Conservation (phyloP, 371 early-diverging fungal genomes). For the Mucor circinelloides region DNA sequence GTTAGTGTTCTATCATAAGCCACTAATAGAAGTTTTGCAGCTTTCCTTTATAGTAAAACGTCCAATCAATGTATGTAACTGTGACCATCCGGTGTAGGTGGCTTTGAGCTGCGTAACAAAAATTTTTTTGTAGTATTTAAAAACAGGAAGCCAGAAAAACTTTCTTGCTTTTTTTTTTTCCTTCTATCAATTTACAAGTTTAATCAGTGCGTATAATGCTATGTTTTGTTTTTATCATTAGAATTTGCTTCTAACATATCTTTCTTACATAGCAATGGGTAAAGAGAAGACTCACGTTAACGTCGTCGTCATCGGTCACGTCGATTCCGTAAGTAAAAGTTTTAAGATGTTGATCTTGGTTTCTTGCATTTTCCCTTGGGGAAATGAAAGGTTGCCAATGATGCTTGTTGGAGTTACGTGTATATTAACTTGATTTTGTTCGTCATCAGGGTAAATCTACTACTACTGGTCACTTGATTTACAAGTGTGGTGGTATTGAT, state of each 20-base stretch:
- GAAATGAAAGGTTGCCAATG: too few relatives aligned
- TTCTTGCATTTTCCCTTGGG: neutral
- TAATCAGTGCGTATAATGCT: conserved; percentile 10
- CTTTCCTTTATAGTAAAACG: conserved; percentile 10
- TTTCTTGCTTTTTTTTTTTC: conserved; percentile 15
- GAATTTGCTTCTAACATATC: neutral
- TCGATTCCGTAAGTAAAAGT: conserved; percentile 90
- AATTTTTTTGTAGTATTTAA: neutral
- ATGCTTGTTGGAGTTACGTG: too few relatives aligned
- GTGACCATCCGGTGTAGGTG: conserved; percentile 14
- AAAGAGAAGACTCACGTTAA: conserved; percentile 90
- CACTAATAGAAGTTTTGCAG: conserved; percentile 5
- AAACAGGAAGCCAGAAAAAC: neutral
- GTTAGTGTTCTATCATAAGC: neutral
- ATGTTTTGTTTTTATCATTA: neutral
- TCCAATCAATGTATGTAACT: conserved; percentile 2
- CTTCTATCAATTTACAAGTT: conserved; percentile 5
- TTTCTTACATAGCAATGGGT: conserved; percentile 68
- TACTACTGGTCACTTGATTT: conserved; percentile 86
- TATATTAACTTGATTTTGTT: too few relatives aligned
- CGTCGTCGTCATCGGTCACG: conserved; percentile 99
- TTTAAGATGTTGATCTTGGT: neutral
- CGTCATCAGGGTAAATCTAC: conserved; percentile 56
- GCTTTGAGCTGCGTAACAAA: conserved; percentile 22
- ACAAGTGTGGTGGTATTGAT: conserved; percentile 99